phyloP scores from a whole-genome alignment of 768 basidiomycete species.

The Hygrophorus russula region DNA sequence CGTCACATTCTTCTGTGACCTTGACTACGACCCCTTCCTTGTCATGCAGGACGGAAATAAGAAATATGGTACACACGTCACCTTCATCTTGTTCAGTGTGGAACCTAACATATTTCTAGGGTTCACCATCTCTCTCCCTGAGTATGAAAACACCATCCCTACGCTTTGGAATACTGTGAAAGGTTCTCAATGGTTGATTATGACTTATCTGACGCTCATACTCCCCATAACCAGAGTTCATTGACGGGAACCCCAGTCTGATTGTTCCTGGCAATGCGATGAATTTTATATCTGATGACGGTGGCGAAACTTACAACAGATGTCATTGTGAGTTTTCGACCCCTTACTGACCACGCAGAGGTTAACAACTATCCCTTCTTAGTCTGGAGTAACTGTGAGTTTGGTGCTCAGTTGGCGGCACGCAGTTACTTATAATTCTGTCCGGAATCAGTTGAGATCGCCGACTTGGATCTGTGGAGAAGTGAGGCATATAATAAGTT shows the following conservation, averaged over 20 bases:
- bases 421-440: slow-evolving; percentile 67
- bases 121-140: slow-evolving; percentile 75
- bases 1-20: slow-evolving; percentile 79
- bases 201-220: neutral
- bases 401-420: slow-evolving; percentile 81
- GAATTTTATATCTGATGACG: slow-evolving; percentile 71
- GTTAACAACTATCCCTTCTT: neutral
- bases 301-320: slow-evolving; percentile 60
- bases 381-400: slow-evolving; percentile 96
- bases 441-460: slow-evolving; percentile 75
- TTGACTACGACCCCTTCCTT: slow-evolving; percentile 81
- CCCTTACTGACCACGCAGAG: neutral
- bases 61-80: slow-evolving; percentile 50
- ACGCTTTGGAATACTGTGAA: slow-evolving; percentile 75
- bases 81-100: slow-evolving; percentile 9
- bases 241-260: slow-evolving; percentile 45
- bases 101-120: slow-evolving; percentile 23
- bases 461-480: slow-evolving; percentile 74
- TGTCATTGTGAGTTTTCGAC: slow-evolving; percentile 48
- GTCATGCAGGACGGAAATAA: slow-evolving; percentile 80
- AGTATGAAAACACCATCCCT: slow-evolving; percentile 78
- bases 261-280: slow-evolving; percentile 65
- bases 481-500: slow-evolving; percentile 71
- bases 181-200: slow-evolving; percentile 24
- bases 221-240: slow-evolving; percentile 48